Evolutionary conservation across 2,329 filamentous ascomycete genomes (phyloP).

Genomic region (Curvularia lunata): DNA sequence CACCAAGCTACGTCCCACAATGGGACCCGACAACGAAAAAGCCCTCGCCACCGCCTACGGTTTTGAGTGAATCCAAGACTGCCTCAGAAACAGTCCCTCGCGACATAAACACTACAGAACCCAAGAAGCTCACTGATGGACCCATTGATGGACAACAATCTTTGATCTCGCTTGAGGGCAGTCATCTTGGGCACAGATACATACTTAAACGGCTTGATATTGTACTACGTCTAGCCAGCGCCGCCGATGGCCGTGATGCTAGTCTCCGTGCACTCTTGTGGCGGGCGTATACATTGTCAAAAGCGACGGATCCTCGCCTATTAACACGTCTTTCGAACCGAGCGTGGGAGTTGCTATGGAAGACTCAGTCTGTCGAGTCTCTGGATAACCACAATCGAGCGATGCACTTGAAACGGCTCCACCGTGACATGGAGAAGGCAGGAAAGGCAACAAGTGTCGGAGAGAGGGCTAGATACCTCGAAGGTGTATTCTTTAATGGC

Average conservation of each 20-base stretch:
- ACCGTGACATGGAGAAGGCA: conserved; percentile 35
- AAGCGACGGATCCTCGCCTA: conserved; percentile 24
- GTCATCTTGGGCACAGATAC: not conserved
- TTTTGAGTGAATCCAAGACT: conserved; percentile 1
- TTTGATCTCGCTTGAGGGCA: not conserved
- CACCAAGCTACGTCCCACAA: conserved; percentile 29
- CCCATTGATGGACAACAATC: conserved; percentile 14
- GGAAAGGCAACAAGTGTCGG: conserved; percentile 25
- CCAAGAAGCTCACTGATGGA: conserved; percentile 17
- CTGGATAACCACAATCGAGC: conserved; percentile 23
- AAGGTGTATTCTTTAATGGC: conserved; percentile 37
- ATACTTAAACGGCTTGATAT: conserved; percentile 22
- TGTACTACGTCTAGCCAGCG: conserved; percentile 19
- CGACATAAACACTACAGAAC: conserved; percentile 13
- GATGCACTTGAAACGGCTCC: conserved; percentile 32
- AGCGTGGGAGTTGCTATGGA: conserved; percentile 48
- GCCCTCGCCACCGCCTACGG: not conserved
- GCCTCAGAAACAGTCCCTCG: conserved; percentile 1
- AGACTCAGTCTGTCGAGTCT: conserved; percentile 24
- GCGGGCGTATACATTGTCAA: conserved; percentile 40
- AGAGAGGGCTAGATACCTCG: conserved; percentile 34
- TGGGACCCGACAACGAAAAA: conserved; percentile 40
- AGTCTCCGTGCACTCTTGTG: conserved; percentile 31
- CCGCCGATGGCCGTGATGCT: conserved; percentile 4
- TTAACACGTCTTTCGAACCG: conserved; percentile 27